Evolutionary conservation across 1,139 yeast genomes (phyloP).

Genomic region (Candida freyschussii): DNA sequence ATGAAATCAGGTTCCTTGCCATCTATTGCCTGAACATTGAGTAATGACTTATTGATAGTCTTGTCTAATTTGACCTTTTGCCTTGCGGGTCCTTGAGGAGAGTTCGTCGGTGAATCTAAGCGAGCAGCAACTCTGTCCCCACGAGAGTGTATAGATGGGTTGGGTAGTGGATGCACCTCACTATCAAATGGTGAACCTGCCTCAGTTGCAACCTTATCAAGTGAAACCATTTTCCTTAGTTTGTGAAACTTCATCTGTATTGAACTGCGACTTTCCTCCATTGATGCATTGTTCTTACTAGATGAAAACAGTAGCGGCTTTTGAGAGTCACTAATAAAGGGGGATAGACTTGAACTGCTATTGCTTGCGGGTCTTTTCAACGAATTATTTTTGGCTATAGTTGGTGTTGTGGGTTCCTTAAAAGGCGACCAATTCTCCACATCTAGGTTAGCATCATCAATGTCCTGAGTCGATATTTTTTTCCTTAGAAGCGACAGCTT

Average conservation of each 20-base stretch:
- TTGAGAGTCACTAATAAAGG: constrained; percentile 25
- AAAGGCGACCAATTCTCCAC: constrained; percentile 32
- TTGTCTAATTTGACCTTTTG: constrained; percentile 21
- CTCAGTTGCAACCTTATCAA: constrained; percentile 20
- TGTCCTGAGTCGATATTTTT: constrained; percentile 17
- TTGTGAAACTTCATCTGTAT: constrained; percentile 25
- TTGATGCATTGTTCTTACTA: constrained; percentile 8
- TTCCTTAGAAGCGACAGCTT: constrained; percentile 20
- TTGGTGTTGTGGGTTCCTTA: constrained; percentile 25
- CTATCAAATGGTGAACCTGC: constrained; percentile 21
- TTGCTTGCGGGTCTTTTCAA: constrained; percentile 26
- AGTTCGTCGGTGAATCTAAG: constrained; percentile 23
- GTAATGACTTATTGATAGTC: constrained; percentile 8
- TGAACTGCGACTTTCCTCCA: constrained; percentile 19
- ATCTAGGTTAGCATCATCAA: constrained; percentile 23
- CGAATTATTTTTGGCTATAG: constrained; percentile 13
- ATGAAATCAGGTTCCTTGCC: constrained; percentile 25
- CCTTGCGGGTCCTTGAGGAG: constrained; percentile 28
- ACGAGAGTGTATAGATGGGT: constrained; percentile 23
- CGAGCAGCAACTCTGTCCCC: constrained; percentile 11
- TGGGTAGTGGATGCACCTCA: constrained; percentile 21
- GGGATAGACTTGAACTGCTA: constrained; percentile 22
- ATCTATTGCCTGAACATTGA: constrained; percentile 30
- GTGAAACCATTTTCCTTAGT: constrained; percentile 25
- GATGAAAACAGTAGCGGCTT: constrained; percentile 19